phyloP scores from a whole-genome alignment of 805 yeast genomes.

The Komagataella kurtzmanii region DNA sequence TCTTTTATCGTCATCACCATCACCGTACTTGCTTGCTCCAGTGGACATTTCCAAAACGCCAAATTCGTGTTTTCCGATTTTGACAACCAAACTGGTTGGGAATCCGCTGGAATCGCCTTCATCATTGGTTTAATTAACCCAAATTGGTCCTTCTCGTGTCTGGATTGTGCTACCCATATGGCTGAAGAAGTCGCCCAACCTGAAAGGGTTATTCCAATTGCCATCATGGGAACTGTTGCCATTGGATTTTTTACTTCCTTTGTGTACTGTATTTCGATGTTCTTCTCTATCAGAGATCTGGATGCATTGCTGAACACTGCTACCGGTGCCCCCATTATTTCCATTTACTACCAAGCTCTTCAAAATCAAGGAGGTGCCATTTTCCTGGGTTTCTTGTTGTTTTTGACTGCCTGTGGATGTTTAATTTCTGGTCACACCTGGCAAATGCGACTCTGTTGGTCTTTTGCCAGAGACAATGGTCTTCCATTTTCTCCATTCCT shows the following conservation, averaged over 20 bases:
- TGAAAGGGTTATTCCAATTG: conserved; percentile 43
- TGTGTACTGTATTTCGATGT: conserved; percentile 38
- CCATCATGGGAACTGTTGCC: conserved; percentile 48
- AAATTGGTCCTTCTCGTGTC: conserved; percentile 55
- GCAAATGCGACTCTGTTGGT: conserved; percentile 59
- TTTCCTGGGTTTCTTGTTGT: conserved; percentile 31
- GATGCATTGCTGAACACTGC: conserved; percentile 30
- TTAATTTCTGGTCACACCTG: conserved; percentile 51
- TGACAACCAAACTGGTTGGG: conserved; percentile 49
- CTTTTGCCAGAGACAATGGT: conserved; percentile 55
- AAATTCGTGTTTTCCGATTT: conserved; percentile 40
- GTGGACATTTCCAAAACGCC: conserved; percentile 37
- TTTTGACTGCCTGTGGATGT: conserved; percentile 44
- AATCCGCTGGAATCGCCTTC: conserved; percentile 43
- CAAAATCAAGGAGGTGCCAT: conserved; percentile 40
- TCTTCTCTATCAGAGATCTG: conserved; percentile 42
- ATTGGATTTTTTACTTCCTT: conserved; percentile 54
- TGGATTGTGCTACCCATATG: conserved; percentile 62
- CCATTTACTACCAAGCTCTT: conserved; percentile 47
- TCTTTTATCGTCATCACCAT: conserved; percentile 43
- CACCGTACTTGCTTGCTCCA: conserved; percentile 35
- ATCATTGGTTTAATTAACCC: conserved; percentile 63
- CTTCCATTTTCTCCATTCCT: conserved; percentile 40
- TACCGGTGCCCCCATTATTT: conserved; percentile 53
- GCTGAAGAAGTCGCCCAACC: conserved; percentile 54